These are phyloP conservation scores for Elymus sibiricus DNA, from an alignment of 176 grass and related monocot genomes.

Conservation along the genomic window DNA sequence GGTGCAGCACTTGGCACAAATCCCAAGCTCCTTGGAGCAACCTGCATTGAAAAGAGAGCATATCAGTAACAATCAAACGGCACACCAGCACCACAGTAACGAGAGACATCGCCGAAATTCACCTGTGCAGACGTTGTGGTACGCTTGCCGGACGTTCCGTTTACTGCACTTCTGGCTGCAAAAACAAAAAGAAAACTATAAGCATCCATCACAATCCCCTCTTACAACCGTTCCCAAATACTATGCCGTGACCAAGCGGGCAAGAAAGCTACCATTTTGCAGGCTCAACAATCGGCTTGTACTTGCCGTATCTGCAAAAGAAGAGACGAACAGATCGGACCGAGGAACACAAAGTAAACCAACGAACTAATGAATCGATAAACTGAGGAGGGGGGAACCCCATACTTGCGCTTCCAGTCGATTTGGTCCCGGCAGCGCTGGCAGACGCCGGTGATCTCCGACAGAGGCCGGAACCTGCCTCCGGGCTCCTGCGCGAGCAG, in stretches of 20 bases:
- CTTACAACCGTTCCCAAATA: not conserved
- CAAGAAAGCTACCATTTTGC: conserved; percentile 65
- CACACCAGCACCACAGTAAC: not conserved
- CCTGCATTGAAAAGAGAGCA: conserved; percentile 27
- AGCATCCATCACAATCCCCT: not conserved
- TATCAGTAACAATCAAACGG: not conserved
- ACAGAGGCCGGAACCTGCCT: conserved; percentile 63
- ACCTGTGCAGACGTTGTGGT: conserved; percentile 88
- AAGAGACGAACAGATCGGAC: conserved; percentile 15
- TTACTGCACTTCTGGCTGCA: conserved; percentile 85
- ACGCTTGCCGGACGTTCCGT: conserved; percentile 68
- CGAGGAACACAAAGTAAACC: not conserved
- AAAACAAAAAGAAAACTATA: conserved; percentile 19
- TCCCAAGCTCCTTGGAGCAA: conserved; percentile 76
- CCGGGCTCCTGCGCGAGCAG: conserved; percentile 61
- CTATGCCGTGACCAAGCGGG: not conserved
- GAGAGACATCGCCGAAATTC: not conserved
- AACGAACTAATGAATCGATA: not conserved
- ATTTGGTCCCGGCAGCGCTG: conserved; percentile 91
- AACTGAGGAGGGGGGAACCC: not conserved
- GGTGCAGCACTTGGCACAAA: conserved; percentile 83
- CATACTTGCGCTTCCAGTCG: conserved; percentile 96
- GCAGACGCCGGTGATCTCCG: conserved; percentile 91
- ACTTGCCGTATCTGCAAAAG: conserved; percentile 84
- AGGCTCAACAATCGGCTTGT: conserved; percentile 70